phyloP scores from a whole-genome alignment of 441 rosid species.

The Pelargonium cotyledonis region DNA sequence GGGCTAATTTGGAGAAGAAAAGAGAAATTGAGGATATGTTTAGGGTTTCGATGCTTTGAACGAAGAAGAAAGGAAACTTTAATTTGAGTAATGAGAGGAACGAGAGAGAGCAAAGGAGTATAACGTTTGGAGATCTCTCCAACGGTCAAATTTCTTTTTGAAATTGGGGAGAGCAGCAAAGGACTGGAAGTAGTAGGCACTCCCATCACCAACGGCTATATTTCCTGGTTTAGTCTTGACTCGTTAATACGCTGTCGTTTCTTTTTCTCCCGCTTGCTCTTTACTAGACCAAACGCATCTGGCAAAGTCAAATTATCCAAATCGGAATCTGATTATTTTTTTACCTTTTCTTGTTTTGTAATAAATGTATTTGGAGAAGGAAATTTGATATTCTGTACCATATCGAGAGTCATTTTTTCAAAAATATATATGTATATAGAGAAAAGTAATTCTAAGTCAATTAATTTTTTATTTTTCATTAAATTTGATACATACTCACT shows the following conservation, averaged over 20 bases:
- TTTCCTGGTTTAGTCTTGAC: slow-evolving; percentile 14
- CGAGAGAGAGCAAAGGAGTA: slow-evolving; percentile 9
- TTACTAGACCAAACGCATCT: background rate
- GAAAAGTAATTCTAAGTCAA: too few species aligned
- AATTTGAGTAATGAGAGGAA: slow-evolving; percentile 8
- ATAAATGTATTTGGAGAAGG: too few species aligned
- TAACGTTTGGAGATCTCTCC: slow-evolving; percentile 24
- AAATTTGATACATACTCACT: too few species aligned
- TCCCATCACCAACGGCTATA: slow-evolving; percentile 42
- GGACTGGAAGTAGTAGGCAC: slow-evolving; percentile 18
- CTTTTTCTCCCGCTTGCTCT: background rate
- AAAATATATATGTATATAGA: too few species aligned
- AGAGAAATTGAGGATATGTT: background rate
- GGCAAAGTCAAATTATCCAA: background rate
- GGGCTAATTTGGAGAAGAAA: background rate
- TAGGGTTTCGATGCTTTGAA: too few species aligned
- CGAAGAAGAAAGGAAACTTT: slow-evolving; percentile 7
- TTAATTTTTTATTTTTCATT: too few species aligned
- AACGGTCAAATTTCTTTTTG: slow-evolving; percentile 69
- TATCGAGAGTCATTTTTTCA: too few species aligned
- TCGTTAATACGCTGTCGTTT: slow-evolving; percentile 27
- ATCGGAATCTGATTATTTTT: background rate
- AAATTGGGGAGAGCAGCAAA: slow-evolving; percentile 31
- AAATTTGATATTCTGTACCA: too few species aligned
- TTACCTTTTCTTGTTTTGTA: too few species aligned